These are phyloP conservation scores for Globisporangium spiculum DNA, from an alignment of 352 stramenopile species.

Conservation along the genomic window DNA sequence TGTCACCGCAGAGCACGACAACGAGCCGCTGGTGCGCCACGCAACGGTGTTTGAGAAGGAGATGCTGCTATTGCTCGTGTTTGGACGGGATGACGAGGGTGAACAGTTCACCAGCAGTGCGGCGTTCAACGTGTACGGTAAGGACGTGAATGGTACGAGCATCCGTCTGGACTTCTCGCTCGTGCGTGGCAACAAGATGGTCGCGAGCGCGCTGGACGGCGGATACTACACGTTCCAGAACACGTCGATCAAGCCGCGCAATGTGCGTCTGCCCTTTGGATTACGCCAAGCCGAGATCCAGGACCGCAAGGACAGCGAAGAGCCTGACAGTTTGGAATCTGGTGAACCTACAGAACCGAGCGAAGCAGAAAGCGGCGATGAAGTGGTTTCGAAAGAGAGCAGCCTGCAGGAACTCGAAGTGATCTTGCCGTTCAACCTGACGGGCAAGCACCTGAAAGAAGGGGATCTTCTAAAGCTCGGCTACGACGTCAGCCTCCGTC, in stretches of 20 bases:
- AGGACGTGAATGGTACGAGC: slow-evolving; percentile 31
- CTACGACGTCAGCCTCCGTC: slow-evolving; percentile 41
- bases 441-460: slow-evolving; percentile 51
- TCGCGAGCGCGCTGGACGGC: slow-evolving; percentile 26
- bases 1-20: slow-evolving; percentile 55
- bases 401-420: slow-evolving; percentile 37
- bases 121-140: slow-evolving; percentile 42
- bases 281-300: slow-evolving; percentile 63
- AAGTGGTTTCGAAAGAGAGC: slow-evolving; percentile 16
- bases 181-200: slow-evolving; percentile 41
- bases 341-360: neutral
- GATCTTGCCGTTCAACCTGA: slow-evolving; percentile 69
- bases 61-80: slow-evolving; percentile 76
- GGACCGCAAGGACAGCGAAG: slow-evolving; percentile 10
- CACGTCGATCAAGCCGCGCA: slow-evolving; percentile 52
- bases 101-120: slow-evolving; percentile 59
- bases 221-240: slow-evolving; percentile 68
- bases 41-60: slow-evolving; percentile 72
- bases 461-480: slow-evolving; percentile 55
- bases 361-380: neutral
- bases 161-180: slow-evolving; percentile 57
- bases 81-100: slow-evolving; percentile 62
- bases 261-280: slow-evolving; percentile 59
- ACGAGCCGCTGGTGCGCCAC: slow-evolving; percentile 61
- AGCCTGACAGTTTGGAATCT: too few relatives aligned